Percentiles rank a stretch among this genome's conserved stretches.
These are phyloP conservation scores for Amanita jacksonii DNA, from an alignment of 768 basidiomycete species.

Conservation along the genomic window DNA sequence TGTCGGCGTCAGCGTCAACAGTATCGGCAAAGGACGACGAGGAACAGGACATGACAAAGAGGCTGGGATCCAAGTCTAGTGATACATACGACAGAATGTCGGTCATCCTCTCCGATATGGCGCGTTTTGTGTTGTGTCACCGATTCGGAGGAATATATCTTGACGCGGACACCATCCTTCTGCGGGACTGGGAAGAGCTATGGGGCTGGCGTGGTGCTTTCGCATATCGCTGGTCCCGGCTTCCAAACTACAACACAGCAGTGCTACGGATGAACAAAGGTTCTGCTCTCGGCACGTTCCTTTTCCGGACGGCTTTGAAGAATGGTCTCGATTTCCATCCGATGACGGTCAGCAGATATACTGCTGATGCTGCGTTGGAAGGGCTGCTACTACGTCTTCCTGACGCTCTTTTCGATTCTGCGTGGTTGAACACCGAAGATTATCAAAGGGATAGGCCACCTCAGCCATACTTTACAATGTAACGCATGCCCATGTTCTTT, in stretches of 20 bases:
- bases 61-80: constrained; percentile 82
- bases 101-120: constrained; percentile 92
- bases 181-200: constrained; percentile 94
- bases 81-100: constrained; percentile 84
- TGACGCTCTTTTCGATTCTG: constrained; percentile 89
- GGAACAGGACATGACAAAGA: constrained; percentile 54
- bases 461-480: constrained; percentile 88
- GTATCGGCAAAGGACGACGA: constrained; percentile 37
- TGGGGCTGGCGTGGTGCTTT: constrained; percentile 95
- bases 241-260: constrained; percentile 90
- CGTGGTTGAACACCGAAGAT: constrained; percentile 88
- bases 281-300: constrained; percentile 82
- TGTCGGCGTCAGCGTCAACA: constrained; percentile 30
- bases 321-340: constrained; percentile 94
- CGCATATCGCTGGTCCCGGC: constrained; percentile 89
- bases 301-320: constrained; percentile 87
- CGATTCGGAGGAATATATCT: constrained; percentile 92
- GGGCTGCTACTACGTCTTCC: constrained; percentile 71
- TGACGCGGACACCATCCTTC: constrained; percentile 86
- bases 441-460: constrained; percentile 87
- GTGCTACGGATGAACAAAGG: constrained; percentile 82
- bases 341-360: constrained; percentile 82
- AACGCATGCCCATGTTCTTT: constrained; percentile 14
- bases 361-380: constrained; percentile 73
- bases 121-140: constrained; percentile 90